Conservation (phyloP, 139 green algal species). For the Pseudopediastrum boryanum region DNA sequence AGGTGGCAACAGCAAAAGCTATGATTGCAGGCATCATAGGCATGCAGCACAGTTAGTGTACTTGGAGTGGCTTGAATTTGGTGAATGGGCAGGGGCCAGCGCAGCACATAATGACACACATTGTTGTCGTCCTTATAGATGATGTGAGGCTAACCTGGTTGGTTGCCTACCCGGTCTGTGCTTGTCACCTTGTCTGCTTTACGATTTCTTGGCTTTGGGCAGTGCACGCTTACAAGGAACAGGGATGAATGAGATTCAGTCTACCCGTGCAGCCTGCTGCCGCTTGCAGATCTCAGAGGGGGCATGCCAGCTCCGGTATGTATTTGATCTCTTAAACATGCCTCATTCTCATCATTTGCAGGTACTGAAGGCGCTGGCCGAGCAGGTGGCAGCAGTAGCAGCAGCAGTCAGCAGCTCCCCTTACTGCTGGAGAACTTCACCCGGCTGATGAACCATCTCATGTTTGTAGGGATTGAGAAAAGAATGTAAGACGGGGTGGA, state of each 20-base stretch:
- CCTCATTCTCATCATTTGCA: not conserved
- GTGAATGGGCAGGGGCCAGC: too few species aligned
- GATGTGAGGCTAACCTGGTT: too few species aligned
- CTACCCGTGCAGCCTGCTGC: not conserved
- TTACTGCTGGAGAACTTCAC: constrained; percentile 33
- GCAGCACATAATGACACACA: too few species aligned
- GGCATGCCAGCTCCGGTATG: not conserved
- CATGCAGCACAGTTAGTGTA: too few species aligned
- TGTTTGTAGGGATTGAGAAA: constrained; percentile 41
- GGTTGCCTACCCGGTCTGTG: too few species aligned
- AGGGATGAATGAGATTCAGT: not conserved
- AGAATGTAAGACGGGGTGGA: constrained; percentile 43
- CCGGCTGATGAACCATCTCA: constrained; percentile 45
- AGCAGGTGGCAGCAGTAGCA: not conserved
- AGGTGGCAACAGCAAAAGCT: too few species aligned
- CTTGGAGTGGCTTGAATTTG: too few species aligned
- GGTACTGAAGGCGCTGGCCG: not conserved
- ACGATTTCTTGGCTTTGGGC: not conserved
- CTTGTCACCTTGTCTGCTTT: too few species aligned
- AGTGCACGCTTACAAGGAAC: not conserved
- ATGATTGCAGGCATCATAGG: too few species aligned
- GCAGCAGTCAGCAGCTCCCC: not conserved
- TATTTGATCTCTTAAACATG: not conserved
- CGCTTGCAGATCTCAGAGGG: not conserved
- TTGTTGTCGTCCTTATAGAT: too few species aligned